phyloP scores from a whole-genome alignment of 2,329 filamentous ascomycete genomes.

The Penicillium sp. region DNA sequence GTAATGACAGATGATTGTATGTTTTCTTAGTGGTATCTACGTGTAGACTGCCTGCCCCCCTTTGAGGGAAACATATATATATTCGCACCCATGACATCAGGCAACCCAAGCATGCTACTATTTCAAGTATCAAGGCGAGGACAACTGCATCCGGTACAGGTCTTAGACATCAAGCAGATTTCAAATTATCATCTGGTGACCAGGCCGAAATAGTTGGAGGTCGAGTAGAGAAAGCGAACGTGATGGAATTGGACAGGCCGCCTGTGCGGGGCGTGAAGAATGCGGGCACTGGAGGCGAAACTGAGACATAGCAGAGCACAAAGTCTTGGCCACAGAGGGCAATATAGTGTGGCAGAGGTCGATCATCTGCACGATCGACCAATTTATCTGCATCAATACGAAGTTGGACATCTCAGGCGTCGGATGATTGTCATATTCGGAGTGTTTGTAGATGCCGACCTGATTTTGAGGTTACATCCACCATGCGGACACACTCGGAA shows the following conservation, averaged over 20 bases:
- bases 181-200: background rate
- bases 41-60: background rate
- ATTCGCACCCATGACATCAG: background rate
- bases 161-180: conserved; percentile 22
- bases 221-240: conserved; percentile 4
- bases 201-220: background rate
- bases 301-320: conserved; percentile 24
- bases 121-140: conserved; percentile 8
- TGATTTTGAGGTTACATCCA: conserved; percentile 22
- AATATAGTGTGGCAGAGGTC: conserved; percentile 8
- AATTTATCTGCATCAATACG: conserved; percentile 3
- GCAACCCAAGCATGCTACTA: conserved; percentile 15
- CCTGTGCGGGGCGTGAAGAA: conserved; percentile 12
- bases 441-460: background rate
- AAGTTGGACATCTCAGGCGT: background rate
- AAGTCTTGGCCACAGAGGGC: conserved; percentile 4
- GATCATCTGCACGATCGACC: conserved; percentile 14
- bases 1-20: background rate
- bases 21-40: conserved; percentile 3
- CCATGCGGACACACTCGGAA: conserved; percentile 1
- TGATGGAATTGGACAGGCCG: conserved; percentile 6
- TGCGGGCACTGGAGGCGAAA: conserved; percentile 9
- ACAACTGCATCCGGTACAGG: conserved; percentile 17
- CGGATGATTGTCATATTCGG: conserved; percentile 1
- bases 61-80: conserved; percentile 21